A percentile compares a stretch with the other conserved stretches of the same genome.
Conservation (phyloP, 805 yeast species). For the Lipomyces kockii region DNA sequence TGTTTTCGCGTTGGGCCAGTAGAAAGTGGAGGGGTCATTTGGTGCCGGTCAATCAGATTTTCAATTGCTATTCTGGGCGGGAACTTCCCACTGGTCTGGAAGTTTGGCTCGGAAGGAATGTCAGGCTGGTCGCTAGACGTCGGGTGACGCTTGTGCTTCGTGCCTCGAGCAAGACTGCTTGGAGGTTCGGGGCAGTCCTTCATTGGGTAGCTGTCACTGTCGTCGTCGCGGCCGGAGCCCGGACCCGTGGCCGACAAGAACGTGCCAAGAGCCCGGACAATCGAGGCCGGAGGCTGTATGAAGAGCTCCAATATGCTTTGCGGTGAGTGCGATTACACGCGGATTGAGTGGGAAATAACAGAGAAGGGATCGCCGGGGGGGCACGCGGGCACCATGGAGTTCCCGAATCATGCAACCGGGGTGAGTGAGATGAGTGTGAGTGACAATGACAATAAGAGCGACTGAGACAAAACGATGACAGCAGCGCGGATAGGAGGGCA, state of each 20-base stretch:
- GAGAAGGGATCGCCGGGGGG: too few relatives aligned
- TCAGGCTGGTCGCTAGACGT: not conserved
- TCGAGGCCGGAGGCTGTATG: conserved; percentile 11
- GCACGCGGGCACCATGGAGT: too few relatives aligned
- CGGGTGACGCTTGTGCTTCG: not conserved
- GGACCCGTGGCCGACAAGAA: not conserved
- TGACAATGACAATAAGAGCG: not conserved
- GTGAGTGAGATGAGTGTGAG: too few relatives aligned
- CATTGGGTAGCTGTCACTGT: not conserved
- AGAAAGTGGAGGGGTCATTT: not conserved
- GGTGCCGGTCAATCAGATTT: conserved; percentile 7
- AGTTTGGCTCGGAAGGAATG: not conserved
- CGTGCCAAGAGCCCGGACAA: not conserved
- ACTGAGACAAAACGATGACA: too few relatives aligned
- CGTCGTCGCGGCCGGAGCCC: not conserved
- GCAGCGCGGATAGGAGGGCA: too few relatives aligned
- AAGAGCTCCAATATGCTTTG: conserved; percentile 1
- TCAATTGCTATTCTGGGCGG: conserved; percentile 7
- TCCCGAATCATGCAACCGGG: too few relatives aligned
- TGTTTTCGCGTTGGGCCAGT: not conserved
- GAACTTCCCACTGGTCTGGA: not conserved
- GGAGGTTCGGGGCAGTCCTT: not conserved
- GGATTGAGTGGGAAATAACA: too few relatives aligned
- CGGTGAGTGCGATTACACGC: not conserved
- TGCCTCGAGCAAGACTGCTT: too few relatives aligned